Conservation (phyloP, 2,329 filamentous ascomycete genomes). For the Exophiala oligosperma region DNA sequence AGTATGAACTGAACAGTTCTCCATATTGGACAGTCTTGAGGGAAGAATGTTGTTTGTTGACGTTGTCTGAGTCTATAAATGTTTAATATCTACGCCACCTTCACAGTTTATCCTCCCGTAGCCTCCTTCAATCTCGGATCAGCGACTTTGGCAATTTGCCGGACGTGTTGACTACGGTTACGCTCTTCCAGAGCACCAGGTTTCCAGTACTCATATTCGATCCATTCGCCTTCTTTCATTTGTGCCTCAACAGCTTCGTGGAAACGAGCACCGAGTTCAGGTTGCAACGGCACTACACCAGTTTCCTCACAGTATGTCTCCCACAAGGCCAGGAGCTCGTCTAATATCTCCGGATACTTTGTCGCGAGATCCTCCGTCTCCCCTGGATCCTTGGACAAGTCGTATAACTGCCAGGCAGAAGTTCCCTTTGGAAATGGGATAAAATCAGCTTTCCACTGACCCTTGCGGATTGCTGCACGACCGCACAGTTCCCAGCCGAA, state of each 20-base stretch:
- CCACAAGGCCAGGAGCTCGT: conserved; percentile 55
- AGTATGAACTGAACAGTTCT: too few species aligned
- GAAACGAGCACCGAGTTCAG: conserved; percentile 56
- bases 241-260: conserved; percentile 63
- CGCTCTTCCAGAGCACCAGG: conserved; percentile 50
- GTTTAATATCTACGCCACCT: neutral
- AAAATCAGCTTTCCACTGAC: conserved; percentile 59
- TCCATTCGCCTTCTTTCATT: conserved; percentile 66
- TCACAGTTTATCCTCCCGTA: conserved; percentile 10
- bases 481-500: conserved; percentile 60
- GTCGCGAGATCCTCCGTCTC: conserved; percentile 50
- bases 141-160: conserved; percentile 25
- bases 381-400: conserved; percentile 53
- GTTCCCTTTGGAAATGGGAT: conserved; percentile 57
- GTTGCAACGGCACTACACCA: conserved; percentile 50
- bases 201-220: conserved; percentile 67
- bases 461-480: conserved; percentile 55
- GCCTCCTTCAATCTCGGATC: conserved; percentile 23
- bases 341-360: conserved; percentile 44
- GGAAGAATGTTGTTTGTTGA: too few species aligned
- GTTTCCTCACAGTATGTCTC: conserved; percentile 41
- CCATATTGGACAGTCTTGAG: too few species aligned
- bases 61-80: too few species aligned
- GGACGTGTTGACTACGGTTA: conserved; percentile 35
- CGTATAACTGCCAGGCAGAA: conserved; percentile 60